These are phyloP conservation scores for Boletus reticuloceps DNA, from an alignment of 768 basidiomycete genomes.

Conservation along the genomic window DNA sequence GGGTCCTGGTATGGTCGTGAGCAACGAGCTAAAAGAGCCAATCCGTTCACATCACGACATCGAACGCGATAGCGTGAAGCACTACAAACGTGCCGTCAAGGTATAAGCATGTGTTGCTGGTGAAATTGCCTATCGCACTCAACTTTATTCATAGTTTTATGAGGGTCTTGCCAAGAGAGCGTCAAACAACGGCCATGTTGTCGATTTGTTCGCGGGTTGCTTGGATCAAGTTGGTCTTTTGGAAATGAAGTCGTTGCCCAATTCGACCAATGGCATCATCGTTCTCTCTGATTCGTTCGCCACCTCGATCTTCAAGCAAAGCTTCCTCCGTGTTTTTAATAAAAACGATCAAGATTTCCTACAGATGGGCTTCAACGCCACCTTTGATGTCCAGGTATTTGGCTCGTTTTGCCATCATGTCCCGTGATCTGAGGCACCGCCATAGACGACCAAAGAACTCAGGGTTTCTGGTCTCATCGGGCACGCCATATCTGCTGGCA, in stretches of 20 bases:
- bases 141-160: slow-evolving; percentile 68
- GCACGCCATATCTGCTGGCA: slow-evolving; percentile 95
- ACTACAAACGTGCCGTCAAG: slow-evolving; percentile 96
- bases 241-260: slow-evolving; percentile 96
- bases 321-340: slow-evolving; percentile 87
- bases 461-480: slow-evolving; percentile 98
- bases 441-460: slow-evolving; percentile 94
- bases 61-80: slow-evolving; percentile 93
- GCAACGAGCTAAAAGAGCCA: slow-evolving; percentile 92
- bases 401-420: neutral
- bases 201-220: slow-evolving; percentile 96
- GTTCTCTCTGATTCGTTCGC: slow-evolving; percentile 96
- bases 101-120: slow-evolving; percentile 39
- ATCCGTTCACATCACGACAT: slow-evolving; percentile 99
- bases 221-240: slow-evolving; percentile 96
- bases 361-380: slow-evolving; percentile 98
- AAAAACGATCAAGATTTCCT: slow-evolving; percentile 92
- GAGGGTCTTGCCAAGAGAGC: slow-evolving; percentile 91
- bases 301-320: slow-evolving; percentile 98
- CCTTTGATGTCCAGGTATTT: slow-evolving; percentile 91
- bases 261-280: slow-evolving; percentile 95
- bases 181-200: slow-evolving; percentile 90
- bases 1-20: slow-evolving; percentile 96
- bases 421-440: slow-evolving; percentile 1
- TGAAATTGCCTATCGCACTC: neutral